These are phyloP conservation scores for Bipolaris oryzae DNA, from an alignment of 2,329 filamentous ascomycete species.

Conservation along the genomic window DNA sequence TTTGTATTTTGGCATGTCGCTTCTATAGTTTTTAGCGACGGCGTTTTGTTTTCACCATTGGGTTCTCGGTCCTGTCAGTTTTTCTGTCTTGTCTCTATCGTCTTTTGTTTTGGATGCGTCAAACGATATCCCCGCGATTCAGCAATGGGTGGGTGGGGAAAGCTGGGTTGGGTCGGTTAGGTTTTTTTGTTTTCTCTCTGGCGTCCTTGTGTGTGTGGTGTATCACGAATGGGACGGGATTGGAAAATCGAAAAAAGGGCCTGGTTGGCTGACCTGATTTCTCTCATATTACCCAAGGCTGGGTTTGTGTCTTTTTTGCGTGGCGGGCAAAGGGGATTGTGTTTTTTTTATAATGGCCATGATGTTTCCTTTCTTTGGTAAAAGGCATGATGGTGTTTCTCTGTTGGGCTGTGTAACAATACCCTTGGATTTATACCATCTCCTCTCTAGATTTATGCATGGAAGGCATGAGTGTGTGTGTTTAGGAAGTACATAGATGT, in stretches of 20 bases:
- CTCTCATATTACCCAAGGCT: not conserved
- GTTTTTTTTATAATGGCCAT: not conserved
- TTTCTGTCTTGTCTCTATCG: not conserved
- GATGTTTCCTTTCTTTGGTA: not conserved
- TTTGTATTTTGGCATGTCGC: conserved; percentile 21
- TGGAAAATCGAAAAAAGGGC: conserved; percentile 3
- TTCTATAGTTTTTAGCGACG: conserved; percentile 29
- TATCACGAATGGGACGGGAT: not conserved
- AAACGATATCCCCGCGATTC: conserved; percentile 14
- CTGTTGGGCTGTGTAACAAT: conserved; percentile 3
- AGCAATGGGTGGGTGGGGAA: conserved; percentile 1
- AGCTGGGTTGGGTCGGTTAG: conserved; percentile 10
- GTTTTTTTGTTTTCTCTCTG: conserved; percentile 1
- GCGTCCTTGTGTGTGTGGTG: conserved; percentile 2
- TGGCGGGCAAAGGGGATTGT: not conserved
- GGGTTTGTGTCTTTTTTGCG: not conserved
- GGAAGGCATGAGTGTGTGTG: not conserved
- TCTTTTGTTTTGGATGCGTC: not conserved
- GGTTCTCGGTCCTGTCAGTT: conserved; percentile 4
- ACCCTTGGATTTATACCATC: conserved; percentile 17
- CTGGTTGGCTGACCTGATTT: conserved; percentile 6
- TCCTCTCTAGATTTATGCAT: conserved; percentile 3
- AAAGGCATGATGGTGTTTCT: conserved; percentile 1
- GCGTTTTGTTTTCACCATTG: conserved; percentile 28
- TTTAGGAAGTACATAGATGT: not conserved